Conservation (phyloP, 2,329 filamentous ascomycete genomes). For the Sordariomycetes sp. region DNA sequence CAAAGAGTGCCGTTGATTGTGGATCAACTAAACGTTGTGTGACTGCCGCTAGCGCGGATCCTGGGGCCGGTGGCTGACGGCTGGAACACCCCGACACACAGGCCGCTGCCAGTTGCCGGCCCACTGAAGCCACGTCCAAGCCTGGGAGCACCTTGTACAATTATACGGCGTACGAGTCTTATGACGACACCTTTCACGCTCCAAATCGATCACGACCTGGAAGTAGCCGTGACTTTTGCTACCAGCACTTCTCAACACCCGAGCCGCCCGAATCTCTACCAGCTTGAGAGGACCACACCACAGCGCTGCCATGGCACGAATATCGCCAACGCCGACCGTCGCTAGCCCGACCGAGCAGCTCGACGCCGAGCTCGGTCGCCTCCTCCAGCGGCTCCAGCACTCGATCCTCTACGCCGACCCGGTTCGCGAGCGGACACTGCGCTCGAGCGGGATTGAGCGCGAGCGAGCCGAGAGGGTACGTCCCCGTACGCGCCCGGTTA, state of each 20-base stretch:
- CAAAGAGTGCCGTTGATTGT: too few relatives aligned
- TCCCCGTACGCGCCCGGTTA: not conserved
- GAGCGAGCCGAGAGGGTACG: conserved; percentile 4
- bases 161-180: not conserved
- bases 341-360: conserved; percentile 15
- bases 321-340: not conserved
- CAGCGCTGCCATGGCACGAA: not conserved
- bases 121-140: not conserved
- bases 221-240: too few relatives aligned
- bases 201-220: too few relatives aligned
- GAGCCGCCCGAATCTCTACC: not conserved
- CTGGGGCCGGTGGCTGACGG: too few relatives aligned
- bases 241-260: too few relatives aligned
- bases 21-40: too few relatives aligned
- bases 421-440: conserved; percentile 33
- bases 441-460: conserved; percentile 7
- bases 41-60: too few relatives aligned
- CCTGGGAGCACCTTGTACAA: not conserved
- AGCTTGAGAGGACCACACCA: not conserved
- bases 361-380: conserved; percentile 44
- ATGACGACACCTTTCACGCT: not conserved
- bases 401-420: conserved; percentile 52
- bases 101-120: not conserved
- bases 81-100: not conserved
- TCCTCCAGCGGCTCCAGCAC: conserved; percentile 56